Percentiles rank a stretch among this genome's conserved stretches.
Conservation (phyloP, 352 stramenopile genomes). For the Hyaloperonospora brassicae region DNA sequence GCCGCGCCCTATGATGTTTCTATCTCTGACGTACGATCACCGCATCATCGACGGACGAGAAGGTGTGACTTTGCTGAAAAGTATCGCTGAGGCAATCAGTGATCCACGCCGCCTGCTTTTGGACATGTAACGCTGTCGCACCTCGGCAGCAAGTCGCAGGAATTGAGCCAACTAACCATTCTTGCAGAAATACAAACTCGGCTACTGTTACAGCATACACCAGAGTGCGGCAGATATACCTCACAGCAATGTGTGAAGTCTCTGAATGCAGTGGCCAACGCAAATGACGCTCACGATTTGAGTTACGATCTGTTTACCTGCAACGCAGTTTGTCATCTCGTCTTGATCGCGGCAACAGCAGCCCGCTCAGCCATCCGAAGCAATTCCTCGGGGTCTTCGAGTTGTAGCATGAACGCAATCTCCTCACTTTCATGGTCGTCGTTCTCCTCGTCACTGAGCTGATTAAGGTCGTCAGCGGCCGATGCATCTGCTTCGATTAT, state of each 20-base stretch:
- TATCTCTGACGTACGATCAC: constrained; percentile 99
- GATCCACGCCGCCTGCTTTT: constrained; percentile 91
- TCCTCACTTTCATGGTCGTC: constrained; percentile 17
- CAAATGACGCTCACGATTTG: no score
- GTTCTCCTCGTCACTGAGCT: not conserved
- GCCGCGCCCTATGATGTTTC: constrained; percentile 99
- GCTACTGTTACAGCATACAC: constrained; percentile 7
- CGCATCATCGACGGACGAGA: constrained; percentile 98
- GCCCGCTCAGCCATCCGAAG: constrained; percentile 29
- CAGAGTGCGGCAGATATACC: not conserved
- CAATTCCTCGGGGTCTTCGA: constrained; percentile 20
- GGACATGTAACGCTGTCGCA: constrained; percentile 42
- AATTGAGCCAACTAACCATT: constrained; percentile 15
- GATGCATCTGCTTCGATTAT: not conserved
- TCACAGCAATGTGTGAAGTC: constrained; percentile 3
- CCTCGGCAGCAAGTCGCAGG: not conserved
- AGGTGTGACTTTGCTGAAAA: constrained; percentile 98
- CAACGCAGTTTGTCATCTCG: constrained; percentile 4
- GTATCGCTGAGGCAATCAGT: constrained; percentile 94
- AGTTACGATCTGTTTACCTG: no score
- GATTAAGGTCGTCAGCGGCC: not conserved
- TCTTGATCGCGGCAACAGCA: constrained; percentile 18
- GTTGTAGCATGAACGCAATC: constrained; percentile 29
- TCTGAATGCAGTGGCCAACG: no score
- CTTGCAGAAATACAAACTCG: constrained; percentile 16